Percentiles rank a stretch among this genome's conserved stretches.
These are phyloP conservation scores for Tolypocladium sp. DNA, from an alignment of 2,329 filamentous ascomycete genomes.

Conservation along the genomic window DNA sequence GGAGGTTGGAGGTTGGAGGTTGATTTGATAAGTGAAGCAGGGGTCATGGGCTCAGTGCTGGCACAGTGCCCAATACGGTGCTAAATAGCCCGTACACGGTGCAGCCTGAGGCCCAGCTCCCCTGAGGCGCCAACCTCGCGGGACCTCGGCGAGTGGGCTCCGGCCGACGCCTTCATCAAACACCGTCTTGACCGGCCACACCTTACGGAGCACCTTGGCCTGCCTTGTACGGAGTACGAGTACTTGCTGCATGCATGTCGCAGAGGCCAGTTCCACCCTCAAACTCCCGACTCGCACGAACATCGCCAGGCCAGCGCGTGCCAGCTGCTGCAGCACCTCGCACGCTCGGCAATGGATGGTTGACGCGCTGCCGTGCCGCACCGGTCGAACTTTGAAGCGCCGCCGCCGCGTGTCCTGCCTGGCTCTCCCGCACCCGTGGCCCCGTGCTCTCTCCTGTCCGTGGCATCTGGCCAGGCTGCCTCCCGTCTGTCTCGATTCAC, in stretches of 20 bases:
- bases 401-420: neutral
- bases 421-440: neutral
- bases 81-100: neutral
- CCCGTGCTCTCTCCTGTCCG: neutral
- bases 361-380: neutral
- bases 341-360: neutral
- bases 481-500: neutral
- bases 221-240: neutral
- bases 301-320: neutral
- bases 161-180: neutral
- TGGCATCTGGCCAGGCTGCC: neutral
- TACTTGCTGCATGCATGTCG: neutral
- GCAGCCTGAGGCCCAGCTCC: neutral
- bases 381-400: neutral
- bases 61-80: neutral
- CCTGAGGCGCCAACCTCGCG: neutral
- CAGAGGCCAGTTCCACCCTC: neutral
- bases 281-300: neutral
- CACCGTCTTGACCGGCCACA: neutral
- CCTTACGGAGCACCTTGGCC: neutral
- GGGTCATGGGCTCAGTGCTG: neutral
- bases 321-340: neutral
- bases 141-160: neutral
- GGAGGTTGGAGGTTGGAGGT: neutral
- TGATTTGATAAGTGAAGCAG: neutral